phyloP scores from a whole-genome alignment of 306 rosid genomes.

The Quercus dentata region DNA sequence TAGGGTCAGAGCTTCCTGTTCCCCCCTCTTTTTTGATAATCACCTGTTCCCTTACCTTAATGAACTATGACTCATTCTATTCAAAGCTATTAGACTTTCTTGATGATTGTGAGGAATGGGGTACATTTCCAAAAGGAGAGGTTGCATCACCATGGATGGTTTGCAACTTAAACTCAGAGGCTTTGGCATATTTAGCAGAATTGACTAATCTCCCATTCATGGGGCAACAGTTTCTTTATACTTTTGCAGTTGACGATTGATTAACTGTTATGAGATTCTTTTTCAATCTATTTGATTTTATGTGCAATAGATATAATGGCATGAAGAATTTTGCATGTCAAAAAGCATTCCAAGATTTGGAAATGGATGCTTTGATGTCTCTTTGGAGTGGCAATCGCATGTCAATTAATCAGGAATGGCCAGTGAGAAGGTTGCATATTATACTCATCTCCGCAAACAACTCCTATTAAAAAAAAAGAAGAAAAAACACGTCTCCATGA shows the following conservation, averaged over 20 bases:
- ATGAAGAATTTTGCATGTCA: too few species aligned
- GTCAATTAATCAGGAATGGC: too few species aligned
- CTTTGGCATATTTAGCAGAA: constrained; percentile 62
- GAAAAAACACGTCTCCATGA: too few species aligned
- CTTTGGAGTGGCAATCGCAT: not conserved
- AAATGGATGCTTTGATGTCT: not conserved
- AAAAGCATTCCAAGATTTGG: too few species aligned
- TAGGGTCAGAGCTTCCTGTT: constrained; percentile 74
- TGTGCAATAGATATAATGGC: too few species aligned
- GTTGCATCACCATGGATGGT: constrained; percentile 73
- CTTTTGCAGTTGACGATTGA: not conserved
- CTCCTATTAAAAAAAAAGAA: too few species aligned
- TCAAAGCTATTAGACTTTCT: constrained; percentile 72
- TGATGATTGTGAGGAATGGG: constrained; percentile 64
- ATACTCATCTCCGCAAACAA: too few species aligned
- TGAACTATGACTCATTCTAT: constrained; percentile 84
- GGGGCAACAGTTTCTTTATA: constrained; percentile 15
- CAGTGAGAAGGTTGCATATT: too few species aligned
- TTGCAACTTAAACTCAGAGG: constrained; percentile 65
- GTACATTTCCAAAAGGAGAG: constrained; percentile 75
- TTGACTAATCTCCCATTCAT: constrained; percentile 44
- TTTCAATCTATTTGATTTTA: not conserved
- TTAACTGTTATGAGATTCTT: not conserved
- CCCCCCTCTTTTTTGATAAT: constrained; percentile 27
- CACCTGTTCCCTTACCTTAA: constrained; percentile 25